Evolutionary conservation across 495 filamentous ascomycete species (phyloP), one percentile per base, ranked within the genome.

Genomic region (Penicillium dipodomyicola): DNA sequence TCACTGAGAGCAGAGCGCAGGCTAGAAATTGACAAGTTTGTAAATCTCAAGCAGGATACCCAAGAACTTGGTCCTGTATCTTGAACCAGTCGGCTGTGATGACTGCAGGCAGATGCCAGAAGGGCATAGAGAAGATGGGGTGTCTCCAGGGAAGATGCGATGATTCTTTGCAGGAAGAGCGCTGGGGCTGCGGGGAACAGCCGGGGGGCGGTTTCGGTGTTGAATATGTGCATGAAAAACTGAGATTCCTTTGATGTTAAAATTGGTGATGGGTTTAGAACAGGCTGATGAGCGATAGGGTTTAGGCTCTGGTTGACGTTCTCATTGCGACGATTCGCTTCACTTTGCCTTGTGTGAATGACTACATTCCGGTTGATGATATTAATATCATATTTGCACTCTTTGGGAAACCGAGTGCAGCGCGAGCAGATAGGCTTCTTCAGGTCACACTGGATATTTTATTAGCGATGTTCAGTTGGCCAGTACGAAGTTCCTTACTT

Each of bases 101-200:
- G 70, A 22, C 70, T 69, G 32, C 62, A 64, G 0, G 68, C 64
- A 3, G 59, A 46, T 11, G 70, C 70, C 6, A 72, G 49, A 0
- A 72, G 63, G 0, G 68, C 68, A 51, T 71, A 61, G 5, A 71
- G 57, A 15, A 73, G 65, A 59, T 69, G 67, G 0, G 67, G 65
- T 0, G 63, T 71, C 35, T 70, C 60, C 11, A 68, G 15, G 1
- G 70, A 58, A 27, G 58, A 30, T 32, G 54, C 56, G 17, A 73
- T 65, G 19, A 73, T 51, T 37, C 63, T 57, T 30, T 65, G 55
- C 0, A 71, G 46, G 19, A 73, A 71, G 2, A 60, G 22, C 0
- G 54, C 42, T 3, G 68, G 63, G 0, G 70, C 68, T 5, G 62
- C 62, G 9, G 70, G 70, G 19, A 73, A 71, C 1, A 73, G 49